Base-by-base conservation (phyloP, 2,329 filamentous ascomycete species). In the Sarocladium kiliense region DNA sequence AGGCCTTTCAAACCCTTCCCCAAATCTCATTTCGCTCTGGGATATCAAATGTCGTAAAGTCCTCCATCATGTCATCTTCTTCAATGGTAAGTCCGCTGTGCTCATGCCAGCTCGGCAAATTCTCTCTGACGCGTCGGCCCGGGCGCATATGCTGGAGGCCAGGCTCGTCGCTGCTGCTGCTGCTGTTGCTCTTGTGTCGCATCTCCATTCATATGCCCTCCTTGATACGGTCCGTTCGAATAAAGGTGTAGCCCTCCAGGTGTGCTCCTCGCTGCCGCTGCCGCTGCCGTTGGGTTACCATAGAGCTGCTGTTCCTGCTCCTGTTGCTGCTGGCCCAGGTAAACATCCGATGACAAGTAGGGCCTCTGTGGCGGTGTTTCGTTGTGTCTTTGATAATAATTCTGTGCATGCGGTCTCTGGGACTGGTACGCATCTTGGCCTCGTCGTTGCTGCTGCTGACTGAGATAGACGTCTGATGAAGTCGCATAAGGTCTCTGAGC, bases 401-500 rank as follows among this genome's bases (percentile, higher is more conserved):
- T 4, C 9, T 18, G 12, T 10, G 44, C 44, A n/a, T 47, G n/a
- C 25, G 44, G 44, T 30, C 44, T 26, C 7, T 27, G 44, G n/a
- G 44, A 27, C 7, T 47, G 44, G 19, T 47, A 27, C 9, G 27
- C 19, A 16, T 36, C 30, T 36, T 51, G 47, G 16, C 27, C 47
- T 11, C 18, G 30, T 10, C 47, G 26, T 23, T 51, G 27, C 27
- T 51, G 47, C 30, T 51, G 47, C 47, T 51, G 47, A 18, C 27
- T 36, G 27, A 36, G 47, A n/a, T 51, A 36, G 47, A 36, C n/a
- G 18, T 51, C 47, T 51, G 47, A 51, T 11, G 47, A 51, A 32
- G 47, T 51, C 47, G 47, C 47, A 16, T 34, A 51, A 23, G 47
- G 47, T 27, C 47, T 34, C 23, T 36, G 26, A 3, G 18, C 23